These are phyloP conservation scores for Spizellomyces sp. DNA, from an alignment of 192 early-diverging fungal genomes.

Conservation along the genomic window DNA sequence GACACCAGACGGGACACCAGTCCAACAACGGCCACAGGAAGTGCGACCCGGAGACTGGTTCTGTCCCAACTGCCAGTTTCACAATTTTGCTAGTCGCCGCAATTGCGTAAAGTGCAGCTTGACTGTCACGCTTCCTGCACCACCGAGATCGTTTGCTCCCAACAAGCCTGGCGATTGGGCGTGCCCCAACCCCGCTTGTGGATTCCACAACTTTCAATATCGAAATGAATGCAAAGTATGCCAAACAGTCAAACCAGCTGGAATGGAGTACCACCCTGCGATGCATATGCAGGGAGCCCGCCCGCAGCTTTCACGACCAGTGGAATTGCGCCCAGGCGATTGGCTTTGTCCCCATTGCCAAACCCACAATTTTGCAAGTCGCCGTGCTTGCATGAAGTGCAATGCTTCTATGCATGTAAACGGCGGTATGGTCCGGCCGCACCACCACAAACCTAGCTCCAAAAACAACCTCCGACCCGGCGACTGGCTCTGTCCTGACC, in stretches of 20 bases:
- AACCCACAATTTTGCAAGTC: slow-evolving; percentile 72
- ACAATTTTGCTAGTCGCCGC: slow-evolving; percentile 67
- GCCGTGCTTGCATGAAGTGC: slow-evolving; percentile 70
- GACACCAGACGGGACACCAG: not conserved
- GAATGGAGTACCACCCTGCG: slow-evolving; percentile 7
- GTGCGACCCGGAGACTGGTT: slow-evolving; percentile 71
- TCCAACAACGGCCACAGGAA: slow-evolving; percentile 35
- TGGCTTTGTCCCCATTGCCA: slow-evolving; percentile 73
- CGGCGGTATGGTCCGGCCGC: not conserved
- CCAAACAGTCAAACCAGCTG: slow-evolving; percentile 39
- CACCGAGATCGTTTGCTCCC: not conserved
- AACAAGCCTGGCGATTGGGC: slow-evolving; percentile 54
- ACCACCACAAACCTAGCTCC: slow-evolving; percentile 10
- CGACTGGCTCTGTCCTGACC: slow-evolving; percentile 73
- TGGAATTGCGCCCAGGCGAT: slow-evolving; percentile 57
- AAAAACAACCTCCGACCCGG: slow-evolving; percentile 43
- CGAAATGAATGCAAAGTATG: slow-evolving; percentile 63
- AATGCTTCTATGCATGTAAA: slow-evolving; percentile 36
- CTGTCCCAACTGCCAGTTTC: slow-evolving; percentile 64
- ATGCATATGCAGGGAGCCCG: not conserved
- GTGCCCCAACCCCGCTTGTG: slow-evolving; percentile 61
- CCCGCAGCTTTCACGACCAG: slow-evolving; percentile 13
- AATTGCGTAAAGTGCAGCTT: slow-evolving; percentile 18
- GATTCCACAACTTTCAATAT: slow-evolving; percentile 71
- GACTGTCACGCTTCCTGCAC: slow-evolving; percentile 2